phyloP scores from a whole-genome alignment of 768 basidiomycete genomes.

The Pleurotus pulmonarius region DNA sequence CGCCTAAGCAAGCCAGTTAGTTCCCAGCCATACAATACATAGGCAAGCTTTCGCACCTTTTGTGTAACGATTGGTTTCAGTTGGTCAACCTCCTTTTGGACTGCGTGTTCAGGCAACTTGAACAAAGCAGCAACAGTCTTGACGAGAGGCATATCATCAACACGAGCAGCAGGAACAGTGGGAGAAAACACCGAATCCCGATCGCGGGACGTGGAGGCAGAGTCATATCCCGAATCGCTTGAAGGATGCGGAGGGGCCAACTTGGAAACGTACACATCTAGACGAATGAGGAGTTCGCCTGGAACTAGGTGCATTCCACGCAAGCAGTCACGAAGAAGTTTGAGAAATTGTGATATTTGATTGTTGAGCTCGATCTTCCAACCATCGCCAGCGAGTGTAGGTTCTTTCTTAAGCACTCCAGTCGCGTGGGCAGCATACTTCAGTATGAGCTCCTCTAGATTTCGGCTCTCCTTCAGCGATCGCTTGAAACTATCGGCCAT shows the following conservation, averaged over 20 bases:
- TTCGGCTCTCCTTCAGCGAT: slow-evolving; percentile 94
- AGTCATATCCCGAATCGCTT: slow-evolving; percentile 66
- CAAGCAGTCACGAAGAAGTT: slow-evolving; percentile 79
- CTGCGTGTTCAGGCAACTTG: slow-evolving; percentile 62
- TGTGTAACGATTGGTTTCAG: slow-evolving; percentile 66
- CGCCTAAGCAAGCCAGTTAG: slow-evolving; percentile 42
- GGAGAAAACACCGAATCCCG: slow-evolving; percentile 44
- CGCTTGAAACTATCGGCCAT: slow-evolving; percentile 80
- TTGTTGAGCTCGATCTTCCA: slow-evolving; percentile 94
- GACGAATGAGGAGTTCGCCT: slow-evolving; percentile 73
- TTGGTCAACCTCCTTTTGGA: slow-evolving; percentile 73
- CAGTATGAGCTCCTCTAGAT: slow-evolving; percentile 95
- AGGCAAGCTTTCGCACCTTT: slow-evolving; percentile 44
- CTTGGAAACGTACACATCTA: slow-evolving; percentile 84
- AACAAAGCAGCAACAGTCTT: slow-evolving; percentile 67
- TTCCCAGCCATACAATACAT: neutral
- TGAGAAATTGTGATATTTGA: slow-evolving; percentile 87
- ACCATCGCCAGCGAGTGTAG: slow-evolving; percentile 73
- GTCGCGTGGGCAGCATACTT: slow-evolving; percentile 94
- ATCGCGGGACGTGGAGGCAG: slow-evolving; percentile 54
- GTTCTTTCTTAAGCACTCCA: slow-evolving; percentile 84
- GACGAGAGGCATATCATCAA: slow-evolving; percentile 79
- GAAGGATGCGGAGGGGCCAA: slow-evolving; percentile 60
- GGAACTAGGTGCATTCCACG: slow-evolving; percentile 71
- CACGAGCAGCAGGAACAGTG: slow-evolving; percentile 36